Percentiles rank a stretch among this genome's conserved stretches.
These are phyloP conservation scores for Nigrospora oryzae DNA, from an alignment of 2,329 filamentous ascomycete species.

Conservation along the genomic window DNA sequence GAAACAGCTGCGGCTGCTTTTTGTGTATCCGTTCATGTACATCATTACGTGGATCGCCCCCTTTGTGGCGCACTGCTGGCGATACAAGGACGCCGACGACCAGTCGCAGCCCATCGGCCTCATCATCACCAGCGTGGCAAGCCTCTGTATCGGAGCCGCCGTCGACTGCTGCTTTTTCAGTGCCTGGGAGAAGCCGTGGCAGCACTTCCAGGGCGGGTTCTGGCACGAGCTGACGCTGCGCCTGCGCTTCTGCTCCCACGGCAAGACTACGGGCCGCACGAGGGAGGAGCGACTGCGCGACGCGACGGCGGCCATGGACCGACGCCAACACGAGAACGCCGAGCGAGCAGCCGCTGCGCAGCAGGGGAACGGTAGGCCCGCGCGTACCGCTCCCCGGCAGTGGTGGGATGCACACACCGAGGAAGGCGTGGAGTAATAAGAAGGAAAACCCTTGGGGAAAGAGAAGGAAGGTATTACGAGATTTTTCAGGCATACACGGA, in stretches of 20 bases:
- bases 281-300: slow-evolving; percentile 45
- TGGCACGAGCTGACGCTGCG: slow-evolving; percentile 17
- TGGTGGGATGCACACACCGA: slow-evolving; percentile 30
- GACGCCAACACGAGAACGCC: slow-evolving; percentile 37
- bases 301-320: slow-evolving; percentile 34
- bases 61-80: slow-evolving; percentile 55
- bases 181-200: slow-evolving; percentile 64
- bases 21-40: slow-evolving; percentile 70
- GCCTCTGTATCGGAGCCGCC: slow-evolving; percentile 55
- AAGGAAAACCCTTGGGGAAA: neutral
- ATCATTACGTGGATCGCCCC: slow-evolving; percentile 65
- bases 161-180: slow-evolving; percentile 63
- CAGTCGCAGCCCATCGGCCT: slow-evolving; percentile 44
- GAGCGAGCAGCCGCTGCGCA: slow-evolving; percentile 9
- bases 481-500: no score
- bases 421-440: neutral
- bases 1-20: slow-evolving; percentile 62
- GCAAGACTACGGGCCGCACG: slow-evolving; percentile 28
- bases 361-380: slow-evolving; percentile 6
- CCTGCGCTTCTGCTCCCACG: slow-evolving; percentile 8
- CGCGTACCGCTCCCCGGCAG: slow-evolving; percentile 13
- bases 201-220: slow-evolving; percentile 33
- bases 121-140: slow-evolving; percentile 44
- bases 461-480: neutral
- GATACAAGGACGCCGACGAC: slow-evolving; percentile 32